Evolutionary conservation across 768 basidiomycete genomes (phyloP).

Genomic region (Lyophyllum atratum): DNA sequence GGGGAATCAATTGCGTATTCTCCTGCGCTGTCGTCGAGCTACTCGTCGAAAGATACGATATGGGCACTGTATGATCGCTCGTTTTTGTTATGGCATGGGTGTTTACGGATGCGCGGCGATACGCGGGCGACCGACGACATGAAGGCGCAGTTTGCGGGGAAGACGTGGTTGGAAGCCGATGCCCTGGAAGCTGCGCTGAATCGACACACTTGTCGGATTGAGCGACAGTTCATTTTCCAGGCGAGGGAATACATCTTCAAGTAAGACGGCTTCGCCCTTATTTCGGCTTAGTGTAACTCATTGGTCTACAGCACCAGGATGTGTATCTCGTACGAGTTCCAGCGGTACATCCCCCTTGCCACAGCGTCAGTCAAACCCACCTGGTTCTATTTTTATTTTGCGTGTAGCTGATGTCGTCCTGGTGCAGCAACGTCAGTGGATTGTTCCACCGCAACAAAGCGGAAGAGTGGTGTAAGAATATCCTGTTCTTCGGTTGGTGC

Average conservation of each 20-base stretch:
- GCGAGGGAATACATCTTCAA: conserved; percentile 79
- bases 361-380: conserved; percentile 42
- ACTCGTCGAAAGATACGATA: conserved; percentile 61
- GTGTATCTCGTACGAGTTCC: conserved; percentile 72
- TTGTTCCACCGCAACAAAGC: conserved; percentile 58
- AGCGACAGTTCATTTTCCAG: conserved; percentile 67
- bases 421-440: conserved; percentile 41
- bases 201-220: conserved; percentile 65
- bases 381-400: not conserved
- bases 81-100: conserved; percentile 74
- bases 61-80: conserved; percentile 76
- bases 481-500: not conserved
- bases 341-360: conserved; percentile 60
- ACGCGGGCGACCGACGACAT: conserved; percentile 42
- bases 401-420: not conserved
- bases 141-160: conserved; percentile 62
- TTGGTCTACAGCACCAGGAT: conserved; percentile 55
- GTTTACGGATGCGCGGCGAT: conserved; percentile 59
- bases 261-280: conserved; percentile 39
- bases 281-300: conserved; percentile 2
- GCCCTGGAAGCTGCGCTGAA: conserved; percentile 63
- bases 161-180: conserved; percentile 73
- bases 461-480: conserved; percentile 63
- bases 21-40: conserved; percentile 22
- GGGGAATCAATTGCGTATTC: conserved; percentile 59